phyloP scores from a whole-genome alignment of 2,329 filamentous ascomycete species.

The Trichophyton equinum region DNA sequence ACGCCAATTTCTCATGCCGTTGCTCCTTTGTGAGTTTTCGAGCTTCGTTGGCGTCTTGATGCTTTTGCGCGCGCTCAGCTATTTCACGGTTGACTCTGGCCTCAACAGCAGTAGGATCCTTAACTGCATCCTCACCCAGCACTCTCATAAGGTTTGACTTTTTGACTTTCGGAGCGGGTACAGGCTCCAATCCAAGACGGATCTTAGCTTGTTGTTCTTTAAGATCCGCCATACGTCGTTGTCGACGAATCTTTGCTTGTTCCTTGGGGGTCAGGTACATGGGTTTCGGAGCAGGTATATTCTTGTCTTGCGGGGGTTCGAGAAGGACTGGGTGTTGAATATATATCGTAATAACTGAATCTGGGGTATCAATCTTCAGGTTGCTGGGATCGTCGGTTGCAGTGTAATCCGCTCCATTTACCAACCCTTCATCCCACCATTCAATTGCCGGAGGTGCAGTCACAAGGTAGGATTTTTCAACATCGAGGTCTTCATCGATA shows the following conservation, averaged over 20 bases:
- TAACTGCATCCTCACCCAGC: slow-evolving; percentile 79
- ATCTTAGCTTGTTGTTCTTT: slow-evolving; percentile 98
- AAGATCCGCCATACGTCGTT: slow-evolving; percentile 79
- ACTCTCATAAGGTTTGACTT: slow-evolving; percentile 97
- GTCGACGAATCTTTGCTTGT: slow-evolving; percentile 77
- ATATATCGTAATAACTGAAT: slow-evolving; percentile 79
- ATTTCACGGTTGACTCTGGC: slow-evolving; percentile 89
- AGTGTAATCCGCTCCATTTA: slow-evolving; percentile 63
- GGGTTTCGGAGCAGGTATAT: slow-evolving; percentile 64
- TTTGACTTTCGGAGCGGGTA: slow-evolving; percentile 90
- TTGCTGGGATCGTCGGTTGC: slow-evolving; percentile 51
- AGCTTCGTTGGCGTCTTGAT: slow-evolving; percentile 66
- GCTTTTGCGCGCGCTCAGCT: slow-evolving; percentile 66
- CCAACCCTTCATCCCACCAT: slow-evolving; percentile 92
- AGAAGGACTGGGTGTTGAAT: slow-evolving; percentile 87
- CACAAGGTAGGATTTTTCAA: slow-evolving; percentile 79
- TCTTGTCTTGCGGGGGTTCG: slow-evolving; percentile 81
- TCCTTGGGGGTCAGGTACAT: slow-evolving; percentile 89
- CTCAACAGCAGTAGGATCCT: slow-evolving; percentile 94
- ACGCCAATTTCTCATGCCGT: slow-evolving; percentile 65
- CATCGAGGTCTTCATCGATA: slow-evolving; percentile 78
- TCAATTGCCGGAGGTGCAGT: slow-evolving; percentile 77
- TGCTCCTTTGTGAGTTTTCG: slow-evolving; percentile 83
- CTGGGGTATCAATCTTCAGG: slow-evolving; percentile 62
- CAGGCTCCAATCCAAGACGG: slow-evolving; percentile 73